phyloP scores from a whole-genome alignment of 176 grass and related monocot species.

The Aegilops sharonensis region DNA sequence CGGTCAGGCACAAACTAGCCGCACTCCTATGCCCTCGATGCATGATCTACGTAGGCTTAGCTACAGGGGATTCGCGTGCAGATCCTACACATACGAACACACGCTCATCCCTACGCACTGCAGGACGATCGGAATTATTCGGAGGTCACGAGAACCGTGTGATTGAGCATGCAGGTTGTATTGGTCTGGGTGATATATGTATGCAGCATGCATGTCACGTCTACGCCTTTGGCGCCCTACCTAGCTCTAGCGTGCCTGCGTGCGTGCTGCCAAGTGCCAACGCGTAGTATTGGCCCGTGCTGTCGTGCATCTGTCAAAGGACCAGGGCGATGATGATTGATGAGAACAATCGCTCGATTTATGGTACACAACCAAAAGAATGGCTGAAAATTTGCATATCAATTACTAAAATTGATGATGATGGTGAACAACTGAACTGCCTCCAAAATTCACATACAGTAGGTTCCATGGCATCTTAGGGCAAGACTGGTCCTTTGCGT shows the following conservation, averaged over 20 bases:
- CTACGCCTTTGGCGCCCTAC: background rate
- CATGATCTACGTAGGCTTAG: background rate
- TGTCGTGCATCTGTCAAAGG: background rate
- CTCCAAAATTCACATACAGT: no score
- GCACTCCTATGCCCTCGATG: constrained; percentile 25
- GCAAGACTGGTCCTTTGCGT: no score
- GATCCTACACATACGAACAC: background rate
- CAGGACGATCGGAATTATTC: background rate
- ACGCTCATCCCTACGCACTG: background rate
- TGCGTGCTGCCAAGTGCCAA: background rate
- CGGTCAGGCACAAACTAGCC: background rate
- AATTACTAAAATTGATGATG: no score
- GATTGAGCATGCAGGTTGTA: background rate
- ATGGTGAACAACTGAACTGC: no score
- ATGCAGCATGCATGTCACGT: background rate
- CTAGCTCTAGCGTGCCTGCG: background rate
- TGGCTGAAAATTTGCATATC: no score
- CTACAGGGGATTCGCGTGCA: background rate
- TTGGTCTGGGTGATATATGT: background rate
- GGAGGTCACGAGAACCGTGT: background rate
- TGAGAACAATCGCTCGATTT: background rate
- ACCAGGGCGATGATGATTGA: background rate
- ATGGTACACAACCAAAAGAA: background rate
- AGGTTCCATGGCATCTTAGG: no score
- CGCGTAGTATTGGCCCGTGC: background rate